Percentiles rank a stretch among this genome's conserved stretches.
phyloP scores from a whole-genome alignment of 208 protist genomes.

The Leishmania guyanensis region DNA sequence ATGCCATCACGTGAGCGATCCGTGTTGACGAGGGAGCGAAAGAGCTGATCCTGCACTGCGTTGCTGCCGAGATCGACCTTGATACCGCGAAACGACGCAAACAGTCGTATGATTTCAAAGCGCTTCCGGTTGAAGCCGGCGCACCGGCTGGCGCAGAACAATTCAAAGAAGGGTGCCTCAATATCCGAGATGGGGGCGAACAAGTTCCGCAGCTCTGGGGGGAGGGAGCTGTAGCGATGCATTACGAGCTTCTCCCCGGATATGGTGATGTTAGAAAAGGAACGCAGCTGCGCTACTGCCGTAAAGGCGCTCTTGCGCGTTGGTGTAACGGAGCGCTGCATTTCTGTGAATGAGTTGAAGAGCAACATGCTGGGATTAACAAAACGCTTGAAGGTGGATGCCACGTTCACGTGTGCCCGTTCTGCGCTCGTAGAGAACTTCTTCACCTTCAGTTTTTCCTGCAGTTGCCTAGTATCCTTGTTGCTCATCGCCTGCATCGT shows the following conservation, averaged over 20 bases:
- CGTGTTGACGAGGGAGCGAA: constrained; percentile 45
- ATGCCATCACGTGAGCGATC: constrained; percentile 64
- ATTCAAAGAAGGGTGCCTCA: constrained; percentile 67
- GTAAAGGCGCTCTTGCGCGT: constrained; percentile 58
- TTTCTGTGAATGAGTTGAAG: constrained; percentile 83
- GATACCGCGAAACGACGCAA: constrained; percentile 62
- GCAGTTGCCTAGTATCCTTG: constrained; percentile 32
- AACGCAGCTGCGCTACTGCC: constrained; percentile 35
- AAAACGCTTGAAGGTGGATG: constrained; percentile 8
- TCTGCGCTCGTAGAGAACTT: constrained; percentile 2
- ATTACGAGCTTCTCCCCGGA: constrained; percentile 29
- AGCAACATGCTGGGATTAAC: constrained; percentile 60
- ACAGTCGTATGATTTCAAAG: constrained; percentile 76
- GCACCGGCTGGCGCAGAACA: constrained; percentile 65
- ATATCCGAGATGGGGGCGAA: constrained; percentile 70
- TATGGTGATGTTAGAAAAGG: constrained; percentile 23
- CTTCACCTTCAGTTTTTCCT: constrained; percentile 29
- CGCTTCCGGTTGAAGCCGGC: constrained; percentile 38
- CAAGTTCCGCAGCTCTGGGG: constrained; percentile 31
- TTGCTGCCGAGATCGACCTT: constrained; percentile 22
- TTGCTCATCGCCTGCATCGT: constrained; percentile 51
- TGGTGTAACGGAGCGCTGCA: constrained; percentile 71
- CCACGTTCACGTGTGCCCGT: background rate
- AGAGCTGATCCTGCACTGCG: constrained; percentile 31
- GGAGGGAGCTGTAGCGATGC: constrained; percentile 43